Percentiles rank a stretch among this genome's conserved stretches.
Evolutionary conservation across 345 rosid genomes (phyloP).

Genomic region (Mallotus nudiflorus): DNA sequence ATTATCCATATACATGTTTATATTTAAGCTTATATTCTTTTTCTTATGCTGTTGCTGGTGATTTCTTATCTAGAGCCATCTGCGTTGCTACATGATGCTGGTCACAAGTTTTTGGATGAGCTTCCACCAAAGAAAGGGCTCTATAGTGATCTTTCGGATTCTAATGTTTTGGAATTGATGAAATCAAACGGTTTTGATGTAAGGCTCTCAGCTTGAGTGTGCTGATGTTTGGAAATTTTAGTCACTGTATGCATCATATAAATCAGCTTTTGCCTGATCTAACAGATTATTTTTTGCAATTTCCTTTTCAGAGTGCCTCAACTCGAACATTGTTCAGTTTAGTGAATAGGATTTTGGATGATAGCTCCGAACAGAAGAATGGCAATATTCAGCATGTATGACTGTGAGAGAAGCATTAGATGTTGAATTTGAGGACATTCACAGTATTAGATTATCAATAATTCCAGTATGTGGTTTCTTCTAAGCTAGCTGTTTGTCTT

Average conservation of each 20-base stretch:
- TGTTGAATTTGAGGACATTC: conserved; percentile 17
- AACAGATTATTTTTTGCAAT: background rate
- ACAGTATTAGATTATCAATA: conserved; percentile 4
- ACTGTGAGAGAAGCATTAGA: conserved; percentile 18
- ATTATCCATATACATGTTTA: background rate
- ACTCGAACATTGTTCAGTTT: conserved; percentile 65
- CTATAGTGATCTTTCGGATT: conserved; percentile 56
- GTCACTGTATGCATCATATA: too few species aligned
- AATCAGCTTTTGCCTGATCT: too few species aligned
- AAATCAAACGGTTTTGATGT: conserved; percentile 69
- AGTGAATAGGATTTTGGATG: conserved; percentile 67
- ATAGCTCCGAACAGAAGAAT: conserved; percentile 60
- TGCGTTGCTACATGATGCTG: conserved; percentile 20
- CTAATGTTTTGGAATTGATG: conserved; percentile 54
- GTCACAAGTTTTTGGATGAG: conserved; percentile 37
- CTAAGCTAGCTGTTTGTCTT: conserved; percentile 7
- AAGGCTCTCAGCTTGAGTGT: conserved; percentile 34
- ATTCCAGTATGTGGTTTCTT: background rate
- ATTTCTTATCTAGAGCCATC: conserved; percentile 16
- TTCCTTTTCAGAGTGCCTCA: conserved; percentile 61
- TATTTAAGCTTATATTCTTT: conserved; percentile 7
- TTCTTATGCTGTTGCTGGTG: background rate
- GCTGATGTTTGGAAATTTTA: too few species aligned
- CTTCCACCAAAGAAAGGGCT: conserved; percentile 45
- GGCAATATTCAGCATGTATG: conserved; percentile 74